A percentile compares a stretch with the other conserved stretches of the same genome.
phyloP scores from a whole-genome alignment of 306 rosid species.

The Cucumis hystrix region DNA sequence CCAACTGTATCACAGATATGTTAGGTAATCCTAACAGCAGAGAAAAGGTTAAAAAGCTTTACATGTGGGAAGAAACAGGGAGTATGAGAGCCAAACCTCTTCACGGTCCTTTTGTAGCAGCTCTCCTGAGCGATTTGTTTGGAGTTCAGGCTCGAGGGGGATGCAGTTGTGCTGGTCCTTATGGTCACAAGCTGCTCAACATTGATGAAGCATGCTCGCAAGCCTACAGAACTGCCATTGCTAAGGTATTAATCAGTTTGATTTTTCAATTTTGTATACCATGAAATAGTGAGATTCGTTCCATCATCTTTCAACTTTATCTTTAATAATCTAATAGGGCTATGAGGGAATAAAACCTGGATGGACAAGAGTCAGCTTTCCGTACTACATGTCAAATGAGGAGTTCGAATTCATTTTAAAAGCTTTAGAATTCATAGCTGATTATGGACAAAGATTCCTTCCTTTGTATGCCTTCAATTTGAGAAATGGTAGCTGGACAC shows the following conservation, averaged over 20 bases:
- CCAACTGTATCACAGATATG: not conserved
- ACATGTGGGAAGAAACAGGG: constrained; percentile 52
- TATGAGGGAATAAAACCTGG: constrained; percentile 71
- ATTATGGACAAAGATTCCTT: constrained; percentile 64
- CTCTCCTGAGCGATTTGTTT: constrained; percentile 61
- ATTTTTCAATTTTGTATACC: not conserved
- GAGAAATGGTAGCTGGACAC: constrained; percentile 49
- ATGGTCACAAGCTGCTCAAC: constrained; percentile 56
- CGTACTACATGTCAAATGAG: constrained; percentile 58
- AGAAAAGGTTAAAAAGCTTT: constrained; percentile 13
- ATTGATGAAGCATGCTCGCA: constrained; percentile 34
- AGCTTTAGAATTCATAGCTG: constrained; percentile 65
- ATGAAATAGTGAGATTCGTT: not conserved
- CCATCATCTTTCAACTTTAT: not conserved
- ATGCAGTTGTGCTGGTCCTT: constrained; percentile 90
- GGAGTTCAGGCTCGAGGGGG: constrained; percentile 91
- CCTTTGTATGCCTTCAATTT: constrained; percentile 45
- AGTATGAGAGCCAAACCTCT: constrained; percentile 52
- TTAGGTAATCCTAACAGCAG: not conserved
- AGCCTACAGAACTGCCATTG: constrained; percentile 46
- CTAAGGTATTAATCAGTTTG: constrained; percentile 27
- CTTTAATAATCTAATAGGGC: constrained; percentile 25
- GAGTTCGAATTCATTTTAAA: constrained; percentile 61
- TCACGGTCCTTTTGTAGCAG: constrained; percentile 65
- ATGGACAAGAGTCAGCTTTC: constrained; percentile 84